Base-by-base conservation (phyloP, 768 basidiomycete genomes). In the Podaxis sp. region DNA sequence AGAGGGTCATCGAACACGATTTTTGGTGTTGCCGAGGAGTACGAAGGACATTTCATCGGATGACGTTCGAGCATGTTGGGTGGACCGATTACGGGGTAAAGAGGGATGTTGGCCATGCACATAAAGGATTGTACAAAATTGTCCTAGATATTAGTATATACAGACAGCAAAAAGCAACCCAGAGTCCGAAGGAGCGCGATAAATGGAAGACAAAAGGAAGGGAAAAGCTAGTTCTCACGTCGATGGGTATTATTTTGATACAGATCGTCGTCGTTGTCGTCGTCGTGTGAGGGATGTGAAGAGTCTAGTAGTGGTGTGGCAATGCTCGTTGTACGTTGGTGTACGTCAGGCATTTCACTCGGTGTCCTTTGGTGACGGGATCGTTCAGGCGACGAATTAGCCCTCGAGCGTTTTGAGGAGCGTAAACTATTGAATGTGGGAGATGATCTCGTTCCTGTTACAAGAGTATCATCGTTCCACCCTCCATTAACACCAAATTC, bases 391-490 rank as follows among this genome's bases (percentile, higher is more conserved):
- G 46, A 50, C 50, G 51, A 36, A 46, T 36, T 40, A 2, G 47
- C 38, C 57, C 48, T 61, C 59, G 48, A 63, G 54, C 51, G 63
- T 50, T 18, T 54, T 6, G 21, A 38, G 11, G 25, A 11, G 14
- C 21, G 38, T 25, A 23, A 13, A 28, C 13, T 46, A 16, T 42
- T 40, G 48, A n/a, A 32, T 28, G 38, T 53, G 4, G 37, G 21
- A 7, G 57, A 37, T 14, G 53, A 36, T 18, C 23, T n/a, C 13
- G 35, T 35, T 35, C 46, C 55, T 2, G 13, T 55, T 16, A 68
- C 67, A 21, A 68, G 67, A 5, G 67, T 70, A 32, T 67, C 65
- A 18, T 71, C 68, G 5, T 61, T 63, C 63, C 64, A 63, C 18
- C 53, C 61, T 14, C 27, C 23, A 18, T 42, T 42, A 28, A 55